Percentiles rank a stretch among this genome's conserved stretches.
Conservation (phyloP, 2,329 filamentous ascomycete genomes). For the Hypoxylon sp. region DNA sequence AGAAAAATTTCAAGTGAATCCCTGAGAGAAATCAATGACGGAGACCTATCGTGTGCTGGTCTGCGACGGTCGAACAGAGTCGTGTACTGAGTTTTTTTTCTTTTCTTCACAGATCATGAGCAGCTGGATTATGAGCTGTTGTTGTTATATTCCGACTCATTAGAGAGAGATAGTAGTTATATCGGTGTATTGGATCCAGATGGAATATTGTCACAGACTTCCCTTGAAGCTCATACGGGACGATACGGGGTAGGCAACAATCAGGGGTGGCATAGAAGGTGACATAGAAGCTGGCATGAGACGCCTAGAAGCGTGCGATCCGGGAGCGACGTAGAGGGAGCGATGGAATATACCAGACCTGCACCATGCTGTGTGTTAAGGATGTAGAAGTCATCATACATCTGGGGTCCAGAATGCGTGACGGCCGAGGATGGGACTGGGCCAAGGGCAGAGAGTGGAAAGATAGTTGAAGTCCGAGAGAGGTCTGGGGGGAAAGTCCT, state of each 20-base stretch:
- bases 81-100: background rate
- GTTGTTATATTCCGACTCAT: slow-evolving; percentile 28
- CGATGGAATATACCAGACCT: slow-evolving; percentile 38
- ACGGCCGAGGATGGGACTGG: slow-evolving; percentile 8
- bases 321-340: slow-evolving; percentile 18
- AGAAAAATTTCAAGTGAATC: background rate
- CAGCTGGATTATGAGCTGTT: slow-evolving; percentile 23
- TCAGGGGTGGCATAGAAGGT: slow-evolving; percentile 14
- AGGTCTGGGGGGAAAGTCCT: slow-evolving; percentile 45
- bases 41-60: slow-evolving; percentile 42
- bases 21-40: slow-evolving; percentile 11
- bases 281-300: slow-evolving; percentile 7
- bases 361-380: slow-evolving; percentile 37
- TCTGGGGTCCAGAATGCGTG: slow-evolving; percentile 35
- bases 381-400: slow-evolving; percentile 54
- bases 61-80: slow-evolving; percentile 9
- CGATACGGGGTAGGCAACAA: background rate
- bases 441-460: slow-evolving; percentile 16
- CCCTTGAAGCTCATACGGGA: slow-evolving; percentile 19
- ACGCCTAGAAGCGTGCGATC: slow-evolving; percentile 46
- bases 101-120: slow-evolving; percentile 22
- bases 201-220: slow-evolving; percentile 6
- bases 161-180: slow-evolving; percentile 12
- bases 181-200: slow-evolving; percentile 3
- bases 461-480: slow-evolving; percentile 27